Base-by-base conservation (phyloP, 1,284 basidiomycete genomes). In the Melampsora medusae region DNA sequence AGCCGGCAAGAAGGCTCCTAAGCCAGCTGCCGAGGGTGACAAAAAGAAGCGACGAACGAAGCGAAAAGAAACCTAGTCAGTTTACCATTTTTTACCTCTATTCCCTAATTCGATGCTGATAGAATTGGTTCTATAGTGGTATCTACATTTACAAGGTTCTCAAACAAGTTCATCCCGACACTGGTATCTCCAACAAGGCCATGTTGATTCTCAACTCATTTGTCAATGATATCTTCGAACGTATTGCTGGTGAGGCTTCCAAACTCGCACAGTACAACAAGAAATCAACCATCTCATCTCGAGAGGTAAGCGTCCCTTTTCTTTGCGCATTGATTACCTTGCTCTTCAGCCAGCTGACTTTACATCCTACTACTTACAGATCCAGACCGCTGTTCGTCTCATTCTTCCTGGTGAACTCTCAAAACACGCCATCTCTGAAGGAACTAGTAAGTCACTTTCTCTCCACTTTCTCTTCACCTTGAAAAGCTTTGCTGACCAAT, bases 401-500 rank as follows among this genome's bases (percentile, higher is more conserved):
- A 94, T 96, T 84, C 89, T 96, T 3, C 92, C 92, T 80, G 89
- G 89, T 83, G 89, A 91, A 84, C 85, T 90, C 74, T 89, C 89
- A 80, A 91, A 91, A 87, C 90, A 91, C 85, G 90, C 90, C 82
- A 90, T 92, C 85, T 91, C 90, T 25, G 91, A 92, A 85, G 91
- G 91, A 61, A 90, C 89, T 78, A 90, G 69, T 70, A 35, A 69
- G 67, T 69, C 14, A 14, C 28, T 90, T 86, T 84, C 84, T 38
- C 38, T 77, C 81, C 82, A 67, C n/a, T 25, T 38, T 3, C 38
- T 12, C 38, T 22, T 3, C 50, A 25, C 19, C 9, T 28, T 35
- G 22, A 19, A 31, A 38, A 17, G 1, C 46, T 16, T 46, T 42
- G 6, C 33, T 60, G 5, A 70, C 65, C n/a, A 25, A 53, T 53